phyloP scores from a whole-genome alignment of 2,329 filamentous ascomycete genomes.

The Calonectria naviculata region DNA sequence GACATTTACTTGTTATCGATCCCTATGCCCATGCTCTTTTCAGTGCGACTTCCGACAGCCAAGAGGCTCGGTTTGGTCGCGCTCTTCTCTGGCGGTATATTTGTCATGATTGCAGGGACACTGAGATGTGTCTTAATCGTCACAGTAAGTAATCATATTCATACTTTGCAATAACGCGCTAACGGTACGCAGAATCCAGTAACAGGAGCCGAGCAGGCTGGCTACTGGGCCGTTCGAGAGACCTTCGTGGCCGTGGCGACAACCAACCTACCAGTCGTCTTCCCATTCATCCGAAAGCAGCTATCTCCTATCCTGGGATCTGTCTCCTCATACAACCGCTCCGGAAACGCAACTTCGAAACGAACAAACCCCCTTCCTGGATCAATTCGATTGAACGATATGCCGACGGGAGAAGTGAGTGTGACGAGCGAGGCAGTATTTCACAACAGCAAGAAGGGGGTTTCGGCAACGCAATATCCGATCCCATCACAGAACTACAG shows the following conservation, averaged over 20 bases:
- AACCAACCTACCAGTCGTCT: slow-evolving; percentile 52
- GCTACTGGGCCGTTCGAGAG: slow-evolving; percentile 50
- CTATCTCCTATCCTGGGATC: slow-evolving; percentile 23
- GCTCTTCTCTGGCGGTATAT: slow-evolving; percentile 50
- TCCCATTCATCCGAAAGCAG: slow-evolving; percentile 47
- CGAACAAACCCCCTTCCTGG: slow-evolving; percentile 22
- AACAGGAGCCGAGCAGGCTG: slow-evolving; percentile 47
- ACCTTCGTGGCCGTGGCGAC: slow-evolving; percentile 52
- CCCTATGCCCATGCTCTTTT: slow-evolving; percentile 60
- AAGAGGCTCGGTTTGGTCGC: slow-evolving; percentile 49
- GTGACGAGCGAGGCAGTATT: background rate
- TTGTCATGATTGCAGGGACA: slow-evolving; percentile 48
- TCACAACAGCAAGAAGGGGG: slow-evolving; percentile 12
- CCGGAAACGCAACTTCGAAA: slow-evolving; percentile 15
- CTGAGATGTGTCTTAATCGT: slow-evolving; percentile 49
- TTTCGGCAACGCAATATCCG: slow-evolving; percentile 19
- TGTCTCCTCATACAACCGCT: slow-evolving; percentile 1
- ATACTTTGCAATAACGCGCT: background rate
- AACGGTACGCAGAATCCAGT: slow-evolving; percentile 43
- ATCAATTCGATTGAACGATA: slow-evolving; percentile 27
- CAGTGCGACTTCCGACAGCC: slow-evolving; percentile 40
- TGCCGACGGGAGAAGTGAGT: background rate
- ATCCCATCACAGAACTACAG: slow-evolving; percentile 18
- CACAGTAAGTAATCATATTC: slow-evolving; percentile 34
- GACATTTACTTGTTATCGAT: slow-evolving; percentile 68